A percentile compares a stretch with the other conserved stretches of the same genome.
phyloP scores from a whole-genome alignment of 176 grass and related monocot genomes.

The Triticum monococcum region DNA sequence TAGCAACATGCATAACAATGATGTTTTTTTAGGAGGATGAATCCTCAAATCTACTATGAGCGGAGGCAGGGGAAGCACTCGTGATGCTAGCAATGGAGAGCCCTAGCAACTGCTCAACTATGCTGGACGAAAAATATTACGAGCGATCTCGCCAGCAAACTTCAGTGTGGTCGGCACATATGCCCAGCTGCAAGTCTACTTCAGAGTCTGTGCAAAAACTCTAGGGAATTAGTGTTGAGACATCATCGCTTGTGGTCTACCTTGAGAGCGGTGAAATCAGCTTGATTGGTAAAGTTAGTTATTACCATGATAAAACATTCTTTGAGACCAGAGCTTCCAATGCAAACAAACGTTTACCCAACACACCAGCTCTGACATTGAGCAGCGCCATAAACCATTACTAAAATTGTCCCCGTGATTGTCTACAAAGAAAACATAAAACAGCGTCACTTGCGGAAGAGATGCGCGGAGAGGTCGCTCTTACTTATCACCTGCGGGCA shows the following conservation, averaged over 20 bases:
- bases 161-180: neutral
- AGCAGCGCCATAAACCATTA: neutral
- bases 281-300: neutral
- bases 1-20: too few species aligned
- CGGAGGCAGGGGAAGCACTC: neutral
- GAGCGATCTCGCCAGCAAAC: neutral
- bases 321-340: neutral
- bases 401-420: neutral
- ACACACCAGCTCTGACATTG: neutral
- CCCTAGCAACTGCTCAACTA: neutral
- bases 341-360: neutral
- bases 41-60: neutral
- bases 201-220: neutral
- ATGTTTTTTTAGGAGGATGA: neutral
- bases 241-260: neutral
- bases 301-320: neutral
- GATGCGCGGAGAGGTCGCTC: constrained; percentile 71
- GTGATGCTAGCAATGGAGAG: neutral
- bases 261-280: neutral
- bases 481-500: constrained; percentile 45
- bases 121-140: neutral
- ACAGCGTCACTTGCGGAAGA: constrained; percentile 58
- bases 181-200: neutral
- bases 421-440: neutral
- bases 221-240: neutral